Conservation (phyloP, 2,329 filamentous ascomycete genomes). For the Penicillium thymicola region DNA sequence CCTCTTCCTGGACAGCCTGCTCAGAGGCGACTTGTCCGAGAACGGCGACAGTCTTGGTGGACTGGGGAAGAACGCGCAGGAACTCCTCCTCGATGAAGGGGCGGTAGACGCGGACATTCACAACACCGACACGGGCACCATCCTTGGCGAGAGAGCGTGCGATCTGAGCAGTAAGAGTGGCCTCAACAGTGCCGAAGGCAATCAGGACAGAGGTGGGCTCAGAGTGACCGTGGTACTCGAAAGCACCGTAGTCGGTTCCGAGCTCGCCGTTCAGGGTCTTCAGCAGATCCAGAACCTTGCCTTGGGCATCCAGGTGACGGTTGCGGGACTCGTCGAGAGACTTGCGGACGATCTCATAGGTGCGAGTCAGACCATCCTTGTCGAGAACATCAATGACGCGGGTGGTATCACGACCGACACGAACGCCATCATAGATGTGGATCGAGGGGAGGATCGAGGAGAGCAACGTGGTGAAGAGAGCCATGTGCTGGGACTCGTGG, state of each 20-base stretch:
- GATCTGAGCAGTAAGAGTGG: slow-evolving; percentile 79
- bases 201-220: slow-evolving; percentile 79
- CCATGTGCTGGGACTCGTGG: slow-evolving; percentile 94
- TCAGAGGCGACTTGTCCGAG: slow-evolving; percentile 82
- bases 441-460: slow-evolving; percentile 76
- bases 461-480: slow-evolving; percentile 78
- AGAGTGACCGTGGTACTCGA: slow-evolving; percentile 88
- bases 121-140: slow-evolving; percentile 75
- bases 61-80: slow-evolving; percentile 72
- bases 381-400: slow-evolving; percentile 78
- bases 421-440: slow-evolving; percentile 84
- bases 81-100: slow-evolving; percentile 96
- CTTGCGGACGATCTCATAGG: slow-evolving; percentile 65
- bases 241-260: slow-evolving; percentile 86
- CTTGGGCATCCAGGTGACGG: slow-evolving; percentile 67
- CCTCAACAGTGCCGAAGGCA: slow-evolving; percentile 88
- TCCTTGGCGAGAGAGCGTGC: slow-evolving; percentile 67
- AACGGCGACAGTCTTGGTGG: slow-evolving; percentile 72
- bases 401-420: slow-evolving; percentile 76
- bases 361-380: slow-evolving; percentile 64
- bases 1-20: slow-evolving; percentile 68
- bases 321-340: slow-evolving; percentile 62
- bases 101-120: slow-evolving; percentile 90
- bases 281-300: slow-evolving; percentile 68
- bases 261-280: slow-evolving; percentile 82